Conservation (phyloP, 257 asterid species). For the Rhazya stricta region DNA sequence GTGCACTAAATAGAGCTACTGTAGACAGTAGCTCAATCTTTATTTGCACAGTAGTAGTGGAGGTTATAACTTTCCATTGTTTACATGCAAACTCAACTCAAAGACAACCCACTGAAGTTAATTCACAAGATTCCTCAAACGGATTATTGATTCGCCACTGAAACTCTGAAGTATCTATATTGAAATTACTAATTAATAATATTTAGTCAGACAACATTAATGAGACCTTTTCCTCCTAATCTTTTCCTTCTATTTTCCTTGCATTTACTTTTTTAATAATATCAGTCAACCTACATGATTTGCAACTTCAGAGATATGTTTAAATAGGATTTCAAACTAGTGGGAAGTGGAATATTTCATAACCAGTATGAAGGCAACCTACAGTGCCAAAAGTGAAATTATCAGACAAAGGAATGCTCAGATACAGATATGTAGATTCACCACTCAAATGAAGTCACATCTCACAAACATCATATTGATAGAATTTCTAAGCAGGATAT, state of each 20-base stretch:
- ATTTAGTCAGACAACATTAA: not conserved
- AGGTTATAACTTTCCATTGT: not conserved
- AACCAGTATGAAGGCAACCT: not conserved
- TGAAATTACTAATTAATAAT: too few species aligned
- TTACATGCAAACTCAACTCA: not conserved
- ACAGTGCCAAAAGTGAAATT: not conserved
- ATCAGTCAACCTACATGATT: not conserved
- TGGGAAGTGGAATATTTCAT: not conserved
- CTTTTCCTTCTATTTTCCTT: not conserved
- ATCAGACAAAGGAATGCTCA: not conserved
- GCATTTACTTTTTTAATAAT: not conserved
- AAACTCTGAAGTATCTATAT: not conserved
- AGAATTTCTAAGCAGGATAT: not conserved
- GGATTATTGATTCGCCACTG: not conserved
- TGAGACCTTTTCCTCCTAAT: not conserved
- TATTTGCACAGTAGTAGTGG: not conserved
- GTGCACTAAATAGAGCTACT: not conserved
- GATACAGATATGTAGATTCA: not conserved
- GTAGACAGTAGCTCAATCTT: not conserved
- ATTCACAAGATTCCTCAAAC: not conserved
- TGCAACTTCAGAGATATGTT: not conserved
- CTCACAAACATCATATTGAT: not conserved
- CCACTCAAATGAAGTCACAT: not conserved
- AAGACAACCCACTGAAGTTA: too few species aligned
- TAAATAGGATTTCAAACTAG: not conserved